These are phyloP conservation scores for Chenopodium formosanum DNA, from an alignment of 148 eudicot genomes.

Conservation along the genomic window DNA sequence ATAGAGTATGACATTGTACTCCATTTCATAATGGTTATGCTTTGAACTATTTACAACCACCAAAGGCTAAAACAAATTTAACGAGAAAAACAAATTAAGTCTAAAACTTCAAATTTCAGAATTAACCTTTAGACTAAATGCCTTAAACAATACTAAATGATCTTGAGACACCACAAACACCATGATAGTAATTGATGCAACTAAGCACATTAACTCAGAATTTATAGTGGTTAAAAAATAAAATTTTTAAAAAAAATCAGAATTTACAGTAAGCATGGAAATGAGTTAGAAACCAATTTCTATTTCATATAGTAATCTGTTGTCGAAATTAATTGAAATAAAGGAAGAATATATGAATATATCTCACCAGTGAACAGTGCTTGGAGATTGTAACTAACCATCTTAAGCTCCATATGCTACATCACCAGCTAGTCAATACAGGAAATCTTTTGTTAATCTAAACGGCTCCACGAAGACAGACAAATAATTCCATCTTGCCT, in stretches of 20 bases:
- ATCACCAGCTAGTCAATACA: background rate
- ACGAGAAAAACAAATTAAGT: background rate
- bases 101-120: background rate
- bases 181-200: background rate
- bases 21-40: too few relatives aligned
- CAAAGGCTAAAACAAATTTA: too few relatives aligned
- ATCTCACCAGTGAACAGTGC: background rate
- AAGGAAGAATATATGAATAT: background rate
- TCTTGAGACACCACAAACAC: background rate
- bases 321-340: background rate
- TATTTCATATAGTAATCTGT: background rate
- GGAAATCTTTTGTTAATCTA: background rate
- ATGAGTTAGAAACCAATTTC: background rate
- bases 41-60: too few relatives aligned
- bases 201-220: background rate
- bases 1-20: too few relatives aligned
- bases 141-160: background rate
- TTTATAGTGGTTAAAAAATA: too few relatives aligned
- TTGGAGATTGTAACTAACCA: background rate
- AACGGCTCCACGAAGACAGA: background rate
- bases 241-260: background rate
- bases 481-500: background rate
- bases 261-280: background rate
- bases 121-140: background rate
- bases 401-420: conserved; percentile 1